phyloP scores from a whole-genome alignment of 2,329 filamentous ascomycete species.

The Penicillium palitans region DNA sequence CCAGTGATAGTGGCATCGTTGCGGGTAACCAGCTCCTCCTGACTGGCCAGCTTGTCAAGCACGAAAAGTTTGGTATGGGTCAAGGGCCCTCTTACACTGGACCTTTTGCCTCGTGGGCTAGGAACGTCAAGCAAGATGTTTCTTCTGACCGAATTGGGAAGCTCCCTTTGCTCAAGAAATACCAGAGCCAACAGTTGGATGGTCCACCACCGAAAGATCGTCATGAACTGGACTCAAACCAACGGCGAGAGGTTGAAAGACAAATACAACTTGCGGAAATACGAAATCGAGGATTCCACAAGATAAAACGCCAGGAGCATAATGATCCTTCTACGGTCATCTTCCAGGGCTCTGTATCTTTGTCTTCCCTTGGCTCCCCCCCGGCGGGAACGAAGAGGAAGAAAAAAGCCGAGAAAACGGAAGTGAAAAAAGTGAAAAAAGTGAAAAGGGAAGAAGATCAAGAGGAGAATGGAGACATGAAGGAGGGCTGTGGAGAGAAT shows the following conservation, averaged over 20 bases:
- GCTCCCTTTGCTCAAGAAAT: slow-evolving; percentile 28
- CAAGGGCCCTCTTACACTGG: slow-evolving; percentile 44
- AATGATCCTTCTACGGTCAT: not conserved
- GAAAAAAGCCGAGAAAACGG: not conserved
- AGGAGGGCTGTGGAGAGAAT: not conserved
- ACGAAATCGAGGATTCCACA: slow-evolving; percentile 28
- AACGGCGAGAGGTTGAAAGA: slow-evolving; percentile 19
- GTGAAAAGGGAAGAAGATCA: not conserved
- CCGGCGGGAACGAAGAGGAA: not conserved
- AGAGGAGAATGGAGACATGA: not conserved
- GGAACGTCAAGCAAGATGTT: slow-evolving; percentile 23
- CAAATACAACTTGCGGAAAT: slow-evolving; percentile 30
- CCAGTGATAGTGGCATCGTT: slow-evolving; percentile 19
- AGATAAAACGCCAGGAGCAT: slow-evolving; percentile 19
- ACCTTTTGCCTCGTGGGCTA: slow-evolving; percentile 45
- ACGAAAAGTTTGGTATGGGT: slow-evolving; percentile 42
- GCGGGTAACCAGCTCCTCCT: slow-evolving; percentile 31
- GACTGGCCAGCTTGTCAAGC: slow-evolving; percentile 35
- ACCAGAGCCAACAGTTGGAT: slow-evolving; percentile 35
- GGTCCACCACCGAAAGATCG: slow-evolving; percentile 25
- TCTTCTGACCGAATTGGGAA: slow-evolving; percentile 22
- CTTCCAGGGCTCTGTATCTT: not conserved
- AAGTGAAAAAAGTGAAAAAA: not conserved
- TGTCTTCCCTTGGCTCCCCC: not conserved
- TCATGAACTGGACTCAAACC: slow-evolving; percentile 20